Conservation (phyloP, 2,329 filamentous ascomycete species). For the Xylaria sp. region DNA sequence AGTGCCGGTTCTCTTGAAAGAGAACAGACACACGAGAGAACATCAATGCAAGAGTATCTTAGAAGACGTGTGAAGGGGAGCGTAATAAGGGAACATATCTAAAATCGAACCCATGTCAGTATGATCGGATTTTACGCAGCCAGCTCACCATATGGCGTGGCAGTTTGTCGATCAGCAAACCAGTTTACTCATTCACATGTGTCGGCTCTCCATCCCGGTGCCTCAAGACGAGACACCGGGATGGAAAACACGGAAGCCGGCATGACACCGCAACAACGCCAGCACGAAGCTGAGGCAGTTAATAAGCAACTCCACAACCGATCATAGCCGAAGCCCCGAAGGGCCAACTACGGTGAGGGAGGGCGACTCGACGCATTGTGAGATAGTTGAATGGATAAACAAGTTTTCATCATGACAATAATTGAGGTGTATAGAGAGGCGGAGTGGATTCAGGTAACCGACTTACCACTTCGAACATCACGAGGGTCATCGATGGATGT, state of each 20-base stretch:
- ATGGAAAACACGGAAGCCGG: slow-evolving; percentile 52
- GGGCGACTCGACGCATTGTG: slow-evolving; percentile 62
- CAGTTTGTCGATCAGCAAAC: slow-evolving; percentile 52
- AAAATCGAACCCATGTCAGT: slow-evolving; percentile 16
- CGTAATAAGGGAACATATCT: not conserved
- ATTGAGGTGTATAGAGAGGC: not conserved
- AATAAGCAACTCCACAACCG: slow-evolving; percentile 66
- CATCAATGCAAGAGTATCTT: not conserved
- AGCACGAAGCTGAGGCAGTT: slow-evolving; percentile 28
- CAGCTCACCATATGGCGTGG: not conserved
- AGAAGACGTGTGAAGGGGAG: not conserved
- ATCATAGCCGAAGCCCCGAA: slow-evolving; percentile 50
- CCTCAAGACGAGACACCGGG: slow-evolving; percentile 55
- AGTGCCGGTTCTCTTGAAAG: not conserved
- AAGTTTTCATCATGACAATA: slow-evolving; percentile 48
- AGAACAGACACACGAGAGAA: not conserved
- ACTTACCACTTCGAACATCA: slow-evolving; percentile 3
- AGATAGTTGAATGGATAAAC: slow-evolving; percentile 75
- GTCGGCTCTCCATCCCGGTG: slow-evolving; percentile 48
- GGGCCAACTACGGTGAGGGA: slow-evolving; percentile 61
- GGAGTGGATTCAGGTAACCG: not conserved
- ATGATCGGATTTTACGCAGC: not conserved
- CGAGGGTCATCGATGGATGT: too few species aligned
- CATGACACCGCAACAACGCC: slow-evolving; percentile 41
- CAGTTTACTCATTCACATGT: slow-evolving; percentile 62